Evolutionary conservation across 345 rosid genomes (phyloP).

Genomic region (Populus nigra): DNA sequence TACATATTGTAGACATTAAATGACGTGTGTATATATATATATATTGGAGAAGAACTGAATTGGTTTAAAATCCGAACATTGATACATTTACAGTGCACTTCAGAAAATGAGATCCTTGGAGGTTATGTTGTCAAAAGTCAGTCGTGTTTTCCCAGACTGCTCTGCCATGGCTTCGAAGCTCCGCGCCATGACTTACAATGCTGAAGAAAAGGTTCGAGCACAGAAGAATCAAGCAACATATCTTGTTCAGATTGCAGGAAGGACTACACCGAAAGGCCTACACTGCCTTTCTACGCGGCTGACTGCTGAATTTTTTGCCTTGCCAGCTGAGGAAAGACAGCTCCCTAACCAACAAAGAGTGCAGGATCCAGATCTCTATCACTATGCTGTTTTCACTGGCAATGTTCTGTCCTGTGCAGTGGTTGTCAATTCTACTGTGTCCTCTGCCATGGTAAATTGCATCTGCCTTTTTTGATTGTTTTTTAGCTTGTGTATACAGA

Average conservation of each 20-base stretch:
- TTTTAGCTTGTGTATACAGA: not conserved
- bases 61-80: conserved; percentile 23
- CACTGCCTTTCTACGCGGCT: conserved; percentile 32
- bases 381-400: conserved; percentile 29
- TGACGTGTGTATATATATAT: too few relatives aligned
- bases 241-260: conserved; percentile 44
- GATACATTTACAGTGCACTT: conserved; percentile 51
- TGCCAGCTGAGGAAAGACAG: conserved; percentile 65
- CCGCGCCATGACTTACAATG: conserved; percentile 65
- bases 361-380: conserved; percentile 41
- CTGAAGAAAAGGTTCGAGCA: conserved; percentile 69
- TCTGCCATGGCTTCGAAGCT: conserved; percentile 61
- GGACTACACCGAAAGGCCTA: conserved; percentile 31
- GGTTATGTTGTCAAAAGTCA: conserved; percentile 51
- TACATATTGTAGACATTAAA: not conserved
- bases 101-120: conserved; percentile 69
- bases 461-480: not conserved
- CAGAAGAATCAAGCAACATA: conserved; percentile 61
- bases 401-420: conserved; percentile 31
- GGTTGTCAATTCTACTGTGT: conserved; percentile 32
- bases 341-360: conserved; percentile 55
- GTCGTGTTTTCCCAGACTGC: conserved; percentile 62
- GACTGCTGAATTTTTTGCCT: conserved; percentile 34
- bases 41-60: not conserved
- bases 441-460: conserved; percentile 56